A percentile compares a stretch with the other conserved stretches of the same genome.
Conservation (phyloP, 495 filamentous ascomycete species). For the Neurospora sp. region DNA sequence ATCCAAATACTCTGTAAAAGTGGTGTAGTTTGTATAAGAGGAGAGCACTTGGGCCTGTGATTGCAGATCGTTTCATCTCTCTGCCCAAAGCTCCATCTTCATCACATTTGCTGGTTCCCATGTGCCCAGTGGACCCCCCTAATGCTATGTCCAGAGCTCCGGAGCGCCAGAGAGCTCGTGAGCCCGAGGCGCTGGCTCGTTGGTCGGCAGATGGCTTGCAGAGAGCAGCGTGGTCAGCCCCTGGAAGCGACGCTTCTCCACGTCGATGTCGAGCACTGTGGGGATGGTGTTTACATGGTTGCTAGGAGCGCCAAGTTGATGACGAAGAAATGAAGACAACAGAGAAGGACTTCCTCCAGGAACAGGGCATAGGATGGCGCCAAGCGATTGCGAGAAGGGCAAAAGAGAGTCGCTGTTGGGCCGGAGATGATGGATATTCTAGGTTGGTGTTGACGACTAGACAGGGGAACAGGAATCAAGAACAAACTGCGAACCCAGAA, state of each 20-base stretch:
- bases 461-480: not conserved
- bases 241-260: not conserved
- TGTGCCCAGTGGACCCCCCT: not conserved
- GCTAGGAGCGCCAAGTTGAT: not conserved
- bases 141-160: not conserved
- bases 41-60: not conserved
- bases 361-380: not conserved
- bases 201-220: not conserved
- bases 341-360: not conserved
- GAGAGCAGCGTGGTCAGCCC: not conserved
- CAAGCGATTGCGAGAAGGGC: not conserved
- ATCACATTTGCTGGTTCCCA: not conserved
- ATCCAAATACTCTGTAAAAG: not conserved
- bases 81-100: not conserved
- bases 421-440: not conserved
- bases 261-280: not conserved
- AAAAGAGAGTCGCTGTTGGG: not conserved
- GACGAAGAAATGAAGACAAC: not conserved
- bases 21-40: not conserved
- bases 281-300: not conserved
- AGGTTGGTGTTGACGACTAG: not conserved
- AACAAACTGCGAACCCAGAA: not conserved
- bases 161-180: not conserved
- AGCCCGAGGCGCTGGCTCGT: not conserved
- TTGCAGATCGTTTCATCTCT: constrained; percentile 1